These are phyloP conservation scores for Pythium aristosporum DNA, from an alignment of 352 stramenopile genomes.

Conservation along the genomic window DNA sequence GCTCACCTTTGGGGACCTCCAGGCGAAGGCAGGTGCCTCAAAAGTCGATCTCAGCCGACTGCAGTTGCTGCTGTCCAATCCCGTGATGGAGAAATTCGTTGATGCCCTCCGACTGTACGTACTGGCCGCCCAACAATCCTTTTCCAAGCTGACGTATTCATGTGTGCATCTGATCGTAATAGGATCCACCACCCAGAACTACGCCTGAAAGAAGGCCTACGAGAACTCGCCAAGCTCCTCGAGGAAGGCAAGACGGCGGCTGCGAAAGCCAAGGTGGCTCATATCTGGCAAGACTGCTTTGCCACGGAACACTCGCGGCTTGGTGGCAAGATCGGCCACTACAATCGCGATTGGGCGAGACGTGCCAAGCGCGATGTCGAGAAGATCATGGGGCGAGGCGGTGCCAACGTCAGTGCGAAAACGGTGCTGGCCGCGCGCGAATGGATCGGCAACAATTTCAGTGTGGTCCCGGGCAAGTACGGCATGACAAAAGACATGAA, in stretches of 20 bases:
- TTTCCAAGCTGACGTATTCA: not conserved
- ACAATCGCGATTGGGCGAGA: slow-evolving; percentile 69
- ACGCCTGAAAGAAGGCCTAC: slow-evolving; percentile 75
- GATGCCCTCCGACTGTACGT: slow-evolving; percentile 68
- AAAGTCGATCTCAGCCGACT: slow-evolving; percentile 56
- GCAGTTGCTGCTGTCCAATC: slow-evolving; percentile 50
- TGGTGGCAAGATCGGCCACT: slow-evolving; percentile 61
- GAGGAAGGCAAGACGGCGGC: slow-evolving; percentile 40
- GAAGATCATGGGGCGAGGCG: slow-evolving; percentile 71
- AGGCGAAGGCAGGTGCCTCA: slow-evolving; percentile 18
- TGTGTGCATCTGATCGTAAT: slow-evolving; percentile 9
- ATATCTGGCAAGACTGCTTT: slow-evolving; percentile 70
- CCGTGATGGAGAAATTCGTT: slow-evolving; percentile 83
- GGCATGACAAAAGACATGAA: slow-evolving; percentile 85
- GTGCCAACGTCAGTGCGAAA: slow-evolving; percentile 50
- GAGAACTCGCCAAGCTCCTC: slow-evolving; percentile 61
- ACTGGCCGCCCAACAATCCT: not conserved
- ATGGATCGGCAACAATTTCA: slow-evolving; percentile 74
- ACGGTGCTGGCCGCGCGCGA: slow-evolving; percentile 52
- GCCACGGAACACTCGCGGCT: slow-evolving; percentile 45
- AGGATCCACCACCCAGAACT: slow-evolving; percentile 83
- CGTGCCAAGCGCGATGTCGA: slow-evolving; percentile 47
- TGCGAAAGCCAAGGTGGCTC: slow-evolving; percentile 35
- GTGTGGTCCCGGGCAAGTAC: slow-evolving; percentile 61
- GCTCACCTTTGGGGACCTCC: slow-evolving; percentile 47